Evolutionary conservation across 306 rosid species (phyloP).

Genomic region (Trifolium pratense): DNA sequence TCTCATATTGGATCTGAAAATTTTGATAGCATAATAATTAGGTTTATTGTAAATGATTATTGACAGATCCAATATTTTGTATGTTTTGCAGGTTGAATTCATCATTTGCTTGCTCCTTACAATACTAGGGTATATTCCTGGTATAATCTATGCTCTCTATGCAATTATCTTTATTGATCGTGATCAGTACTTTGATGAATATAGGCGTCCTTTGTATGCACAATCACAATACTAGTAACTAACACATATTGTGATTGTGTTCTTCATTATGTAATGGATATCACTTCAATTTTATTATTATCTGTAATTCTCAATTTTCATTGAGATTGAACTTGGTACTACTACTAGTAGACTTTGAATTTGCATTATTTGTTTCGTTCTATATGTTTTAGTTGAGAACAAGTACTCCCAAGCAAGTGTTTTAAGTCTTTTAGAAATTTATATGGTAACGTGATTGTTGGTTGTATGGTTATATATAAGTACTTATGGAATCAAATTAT

Average conservation of each 20-base stretch:
- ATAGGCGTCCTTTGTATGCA: constrained; percentile 80
- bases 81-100: constrained; percentile 67
- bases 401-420: background rate
- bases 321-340: background rate
- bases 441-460: constrained; percentile 9
- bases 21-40: background rate
- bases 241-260: background rate
- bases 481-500: constrained; percentile 8
- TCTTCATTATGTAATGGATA: constrained; percentile 17
- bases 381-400: constrained; percentile 1
- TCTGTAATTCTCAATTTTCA: background rate
- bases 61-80: background rate
- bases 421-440: background rate
- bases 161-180: constrained; percentile 80
- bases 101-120: constrained; percentile 86
- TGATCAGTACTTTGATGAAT: constrained; percentile 85
- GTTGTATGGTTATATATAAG: background rate
- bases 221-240: constrained; percentile 30
- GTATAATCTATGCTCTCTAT: constrained; percentile 92
- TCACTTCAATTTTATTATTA: background rate
- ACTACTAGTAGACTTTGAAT: background rate
- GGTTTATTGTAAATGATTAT: background rate
- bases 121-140: constrained; percentile 83
- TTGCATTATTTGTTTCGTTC: constrained; percentile 5
- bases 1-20: background rate